Base-by-base conservation (phyloP, 1,284 basidiomycete species). In the Dichomitus squalens region DNA sequence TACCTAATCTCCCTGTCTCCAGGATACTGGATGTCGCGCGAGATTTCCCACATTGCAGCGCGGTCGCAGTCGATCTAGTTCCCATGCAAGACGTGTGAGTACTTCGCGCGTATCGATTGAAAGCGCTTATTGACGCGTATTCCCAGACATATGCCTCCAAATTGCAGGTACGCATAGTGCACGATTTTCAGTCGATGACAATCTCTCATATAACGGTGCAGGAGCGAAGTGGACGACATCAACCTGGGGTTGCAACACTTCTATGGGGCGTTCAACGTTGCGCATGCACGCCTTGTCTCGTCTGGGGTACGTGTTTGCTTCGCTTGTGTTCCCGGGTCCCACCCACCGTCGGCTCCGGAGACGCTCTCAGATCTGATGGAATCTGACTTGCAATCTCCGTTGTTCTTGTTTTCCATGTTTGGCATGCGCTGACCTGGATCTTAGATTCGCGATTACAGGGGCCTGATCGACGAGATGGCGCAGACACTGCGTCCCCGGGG, bases 191-290 rank as follows among this genome's bases (percentile, higher is more conserved):
- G 55, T 48, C 49, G 12, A 40, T 40, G 51, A 53, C 58, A 38
- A 52, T 41, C 39, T 18, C 33, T 53, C 53, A 54, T 38, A 48
- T 20, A 23, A 35, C 12, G 9, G 43, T 66, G 33, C 66, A 89
- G 90, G 75, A 88, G 85, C 65, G 90, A 92, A 72, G 81, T 92
- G 7, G 90, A 92, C 70, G 90, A 92, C 70, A 84, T 92, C 66
- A 92, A 92, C 72, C 82, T 92, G 18, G 90, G 90, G 2, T 76
- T 92, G 12, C 86, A 90, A 64, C 90, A 92, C 71, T 92, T 87
- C 68, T 89, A 86, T 65, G 85, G 84, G 6, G 79, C 85, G 52
- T 92, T 91, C 72, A 82, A 92, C 65, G 84, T 88, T 23, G 85
- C 90, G 0, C 89, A 92, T 66, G 80, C 81, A 29, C 83, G 86